Evolutionary conservation across 495 filamentous ascomycete genomes (phyloP), one percentile per base, ranked within the genome.

Genomic region (Niebla homalea): DNA sequence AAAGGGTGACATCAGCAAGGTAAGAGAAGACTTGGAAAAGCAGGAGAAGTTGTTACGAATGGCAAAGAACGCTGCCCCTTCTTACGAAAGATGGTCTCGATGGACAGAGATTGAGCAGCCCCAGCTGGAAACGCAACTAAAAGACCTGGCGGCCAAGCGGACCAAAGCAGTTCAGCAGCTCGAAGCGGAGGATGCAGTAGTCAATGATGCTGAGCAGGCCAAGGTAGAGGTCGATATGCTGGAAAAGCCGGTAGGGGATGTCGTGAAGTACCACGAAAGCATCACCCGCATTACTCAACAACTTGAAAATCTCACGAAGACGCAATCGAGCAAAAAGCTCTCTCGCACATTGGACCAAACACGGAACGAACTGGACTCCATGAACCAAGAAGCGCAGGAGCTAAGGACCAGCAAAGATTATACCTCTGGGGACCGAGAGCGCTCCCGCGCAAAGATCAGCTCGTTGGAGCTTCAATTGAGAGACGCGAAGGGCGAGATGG

Each of bases 261-360:
- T 97, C 53, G 69, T 75, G 20, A 81, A 84, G 62, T 80, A 82
- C 37, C 68, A 75, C 56, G 73, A 70, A 44, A 87, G 94, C 32
- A 82, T 92, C 46, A 67, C 71, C 35, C 76, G 77, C 25, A 78
- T 83, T 42, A 72, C 84, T 56, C 67, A 67, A 47, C 81, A 94
- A 58, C 80, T 93, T 45, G 69, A 80, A 52, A 77, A 84, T 45
- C 70, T 89, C 25, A 69, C 76, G 11, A 75, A 76, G 7, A 86
- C 89, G 51, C 79, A 94, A 56, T 76, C 81, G 44, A 77, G 82
- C 15, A 65, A 71, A 53, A 77, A 79, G 2, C 57, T 73, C 15
- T 68, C 75, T 5, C 79, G 83, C 52, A 83, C 83, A 6, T 67
- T 87, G 16, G 83, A 95, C 45, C 85, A 94, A 53, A 86, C 97